Evolutionary conservation across 2,329 filamentous ascomycete species (phyloP).

Genomic region (Paramyrothecium roridum): DNA sequence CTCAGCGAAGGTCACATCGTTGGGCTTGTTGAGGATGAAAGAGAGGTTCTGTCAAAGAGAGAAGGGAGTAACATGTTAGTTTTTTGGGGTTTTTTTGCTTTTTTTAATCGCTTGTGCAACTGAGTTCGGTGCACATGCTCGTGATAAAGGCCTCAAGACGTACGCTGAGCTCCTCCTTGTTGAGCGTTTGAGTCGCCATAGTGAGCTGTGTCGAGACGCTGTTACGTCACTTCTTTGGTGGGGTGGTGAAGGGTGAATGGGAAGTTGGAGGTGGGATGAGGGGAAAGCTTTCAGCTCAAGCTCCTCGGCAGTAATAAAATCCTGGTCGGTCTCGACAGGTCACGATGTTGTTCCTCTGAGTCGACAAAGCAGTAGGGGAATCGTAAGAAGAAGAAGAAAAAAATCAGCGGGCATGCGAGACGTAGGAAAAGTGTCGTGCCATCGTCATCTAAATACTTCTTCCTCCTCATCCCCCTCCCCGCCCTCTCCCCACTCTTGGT

Average conservation of each 20-base stretch:
- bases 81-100: too few relatives aligned
- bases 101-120: too few relatives aligned
- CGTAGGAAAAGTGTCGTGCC: background rate
- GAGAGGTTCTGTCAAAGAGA: slow-evolving; percentile 65
- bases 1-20: slow-evolving; percentile 72
- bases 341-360: too few relatives aligned
- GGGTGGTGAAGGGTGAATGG: background rate
- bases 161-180: slow-evolving; percentile 25
- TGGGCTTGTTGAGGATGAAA: slow-evolving; percentile 76
- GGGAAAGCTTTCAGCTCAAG: too few relatives aligned
- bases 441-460: background rate
- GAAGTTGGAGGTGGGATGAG: too few relatives aligned
- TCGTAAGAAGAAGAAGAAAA: background rate
- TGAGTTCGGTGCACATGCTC: too few relatives aligned
- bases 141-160: too few relatives aligned
- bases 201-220: background rate
- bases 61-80: background rate
- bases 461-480: background rate
- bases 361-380: too few relatives aligned
- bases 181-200: slow-evolving; percentile 18
- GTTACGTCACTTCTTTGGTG: background rate
- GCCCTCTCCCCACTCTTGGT: background rate
- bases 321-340: too few relatives aligned
- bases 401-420: background rate
- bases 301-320: too few relatives aligned